Evolutionary conservation across 2,329 filamentous ascomycete genomes (phyloP), one percentile per base, ranked within the genome.

Genomic region (Clonostachys solani): DNA sequence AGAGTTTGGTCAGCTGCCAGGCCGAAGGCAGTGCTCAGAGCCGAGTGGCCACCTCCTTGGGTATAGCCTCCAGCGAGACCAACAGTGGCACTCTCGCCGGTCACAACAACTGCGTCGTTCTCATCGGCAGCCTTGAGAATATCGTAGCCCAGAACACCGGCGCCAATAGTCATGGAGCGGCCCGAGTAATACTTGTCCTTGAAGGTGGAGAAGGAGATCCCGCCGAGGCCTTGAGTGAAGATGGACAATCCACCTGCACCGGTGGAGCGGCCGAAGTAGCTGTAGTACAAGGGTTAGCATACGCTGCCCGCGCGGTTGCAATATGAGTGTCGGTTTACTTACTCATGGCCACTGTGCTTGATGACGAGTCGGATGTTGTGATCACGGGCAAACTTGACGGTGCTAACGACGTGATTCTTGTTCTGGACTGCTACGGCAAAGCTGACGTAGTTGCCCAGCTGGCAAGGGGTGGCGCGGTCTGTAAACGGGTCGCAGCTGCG

Each of bases 21-120:
- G 7, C 83, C 83, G 46, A 76, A 78, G 8, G 58, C 61, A 0
- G 74, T 74, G 13, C 67, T 68, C 4, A 85, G 66, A 1, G 73
- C 65, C 2, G 71, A 73, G 54, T 83, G 78, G 0, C 83, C 82
- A 16, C 78, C 82, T 6, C 80, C 81, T 55, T 81, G 77, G 2
- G 69, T 74, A 54, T 79, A 86, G 1, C 83, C 81, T n/a, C 82
- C 83, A 0, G 78, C 74, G 3, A 81, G 56, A 2, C 81, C 81
- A 8, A 86, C 81, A 0, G 74, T 77, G 1, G 60, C 54, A 49
- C 78, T 79, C 16, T 78, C 75, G 8, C 81, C 81, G 16, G 75
- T 77, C 6, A 83, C 72, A 1, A 81, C 67, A 0, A 68, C 70
- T 7, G 76, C 63, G 1, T 71, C 71, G 10, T 71, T 58, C 15